phyloP scores from a whole-genome alignment of 1,284 basidiomycete species.

The Melanopsichium pennsylvanicum region DNA sequence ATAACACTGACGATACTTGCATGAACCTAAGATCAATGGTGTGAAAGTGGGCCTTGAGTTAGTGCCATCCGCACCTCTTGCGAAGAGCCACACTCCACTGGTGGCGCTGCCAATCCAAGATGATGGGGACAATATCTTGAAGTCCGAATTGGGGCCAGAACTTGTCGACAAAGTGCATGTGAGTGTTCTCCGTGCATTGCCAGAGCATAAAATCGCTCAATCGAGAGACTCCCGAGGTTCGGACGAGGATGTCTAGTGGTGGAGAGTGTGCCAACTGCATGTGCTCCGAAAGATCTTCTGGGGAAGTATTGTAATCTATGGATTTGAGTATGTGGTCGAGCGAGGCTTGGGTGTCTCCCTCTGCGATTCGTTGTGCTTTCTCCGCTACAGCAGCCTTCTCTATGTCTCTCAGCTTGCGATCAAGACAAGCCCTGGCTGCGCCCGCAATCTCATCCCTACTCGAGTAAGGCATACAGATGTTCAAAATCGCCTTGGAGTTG shows the following conservation, averaged over 20 bases:
- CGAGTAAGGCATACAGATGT: constrained; percentile 93
- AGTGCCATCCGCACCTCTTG: constrained; percentile 23
- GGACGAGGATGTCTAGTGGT: constrained; percentile 86
- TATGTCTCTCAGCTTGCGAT: constrained; percentile 27
- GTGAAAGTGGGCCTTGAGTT: neutral
- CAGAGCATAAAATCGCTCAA: constrained; percentile 92
- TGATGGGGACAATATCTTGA: constrained; percentile 81
- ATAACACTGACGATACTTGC: neutral
- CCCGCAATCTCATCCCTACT: constrained; percentile 85
- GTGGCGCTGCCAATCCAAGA: constrained; percentile 80
- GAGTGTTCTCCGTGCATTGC: constrained; percentile 83
- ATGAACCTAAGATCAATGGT: no score
- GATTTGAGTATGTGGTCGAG: no score
- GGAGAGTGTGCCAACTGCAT: constrained; percentile 73
- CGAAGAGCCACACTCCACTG: constrained; percentile 20
- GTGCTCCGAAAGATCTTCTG: constrained; percentile 17
- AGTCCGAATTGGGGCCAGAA: constrained; percentile 97
- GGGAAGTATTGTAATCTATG: constrained; percentile 9
- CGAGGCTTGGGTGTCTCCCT: neutral
- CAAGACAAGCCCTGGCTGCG: constrained; percentile 24
- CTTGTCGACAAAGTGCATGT: constrained; percentile 86
- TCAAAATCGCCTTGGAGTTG: constrained; percentile 85
- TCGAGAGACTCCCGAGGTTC: constrained; percentile 89
- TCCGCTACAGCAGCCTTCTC: constrained; percentile 22
- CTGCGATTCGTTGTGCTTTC: neutral